Evolutionary conservation across 345 rosid genomes (phyloP).

Genomic region (Erucastrum elatum): DNA sequence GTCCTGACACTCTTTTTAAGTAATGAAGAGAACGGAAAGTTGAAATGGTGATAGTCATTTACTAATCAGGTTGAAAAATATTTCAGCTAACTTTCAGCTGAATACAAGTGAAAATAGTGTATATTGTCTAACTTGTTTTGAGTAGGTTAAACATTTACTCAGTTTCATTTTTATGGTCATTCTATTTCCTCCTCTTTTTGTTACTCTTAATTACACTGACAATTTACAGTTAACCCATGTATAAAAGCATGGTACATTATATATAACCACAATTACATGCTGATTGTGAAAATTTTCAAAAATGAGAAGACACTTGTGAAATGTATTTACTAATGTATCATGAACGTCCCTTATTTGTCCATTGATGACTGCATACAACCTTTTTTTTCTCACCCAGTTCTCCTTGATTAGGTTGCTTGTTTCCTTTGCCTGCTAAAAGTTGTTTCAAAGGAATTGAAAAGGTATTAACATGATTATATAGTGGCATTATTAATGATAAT

Average conservation of each 20-base stretch:
- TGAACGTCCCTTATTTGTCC: not conserved
- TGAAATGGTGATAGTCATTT: not conserved
- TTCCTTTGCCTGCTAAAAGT: not conserved
- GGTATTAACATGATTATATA: not conserved
- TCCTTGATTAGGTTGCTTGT: not conserved
- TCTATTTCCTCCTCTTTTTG: not conserved
- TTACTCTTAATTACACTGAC: not conserved
- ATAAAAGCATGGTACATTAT: not conserved
- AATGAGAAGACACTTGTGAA: not conserved
- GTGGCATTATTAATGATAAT: not conserved
- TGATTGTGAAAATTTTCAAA: not conserved
- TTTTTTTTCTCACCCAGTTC: not conserved
- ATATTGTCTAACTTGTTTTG: not conserved
- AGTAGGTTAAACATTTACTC: not conserved
- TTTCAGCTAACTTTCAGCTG: not conserved
- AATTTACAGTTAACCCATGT: not conserved
- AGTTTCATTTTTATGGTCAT: not conserved
- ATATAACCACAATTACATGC: not conserved
- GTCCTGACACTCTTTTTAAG: constrained; percentile 1
- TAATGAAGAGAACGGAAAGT: not conserved
- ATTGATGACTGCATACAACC: not conserved
- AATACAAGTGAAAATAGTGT: not conserved
- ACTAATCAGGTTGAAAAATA: not conserved
- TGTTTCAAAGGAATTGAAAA: not conserved
- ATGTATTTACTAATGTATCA: not conserved